Base-by-base conservation (phyloP, 257 asterid species). In the Avicennia marina region DNA sequence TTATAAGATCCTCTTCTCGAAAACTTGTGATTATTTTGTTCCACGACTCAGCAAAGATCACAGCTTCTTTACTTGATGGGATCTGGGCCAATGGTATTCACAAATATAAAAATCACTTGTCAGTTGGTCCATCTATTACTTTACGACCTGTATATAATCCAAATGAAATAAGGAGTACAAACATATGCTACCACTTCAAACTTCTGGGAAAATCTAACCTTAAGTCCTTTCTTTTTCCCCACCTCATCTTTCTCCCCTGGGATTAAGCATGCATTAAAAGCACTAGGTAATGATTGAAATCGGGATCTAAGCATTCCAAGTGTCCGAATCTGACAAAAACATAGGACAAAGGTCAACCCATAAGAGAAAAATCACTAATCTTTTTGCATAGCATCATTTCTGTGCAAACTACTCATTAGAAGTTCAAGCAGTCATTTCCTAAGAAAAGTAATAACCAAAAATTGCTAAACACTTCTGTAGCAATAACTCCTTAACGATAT, bases 1-100 rank as follows among this genome's bases (percentile, higher is more conserved):
- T 89, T 62, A 93, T 89, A 40, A 93, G 89, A 79, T 93, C 99
- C 78, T 93, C 99, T 77, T 93, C 99, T 67, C 97, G 78, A 77
- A 93, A 93, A 72, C 99, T 93, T 48, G 96, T 77, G 63, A 93
- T 81, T 46, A 93, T 93, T 72, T 81, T 85, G 53, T 72, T 72
- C 84, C 95, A 88, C 68, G 85, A 62, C 76, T 88, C 95, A 64
- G 93, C 83, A 67, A 88, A 88, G 65, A 83, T 82, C 45, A 95
- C 96, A 65, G 96, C 95, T 72, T 88, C 93, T 64, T 72, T 80
- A 60, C 82, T 83, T 45, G 95, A 66, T 9, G 89, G 70, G 60
- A 70, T 83, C 95, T 86, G 68, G 53, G 60, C 47, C 47, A 44
- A 10, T 24, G 53, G 55, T 27, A 67, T 56, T 54, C 51, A 74